Base-by-base conservation (phyloP, 495 filamentous ascomycete species). In the Symbiotaphrina buchneri region DNA sequence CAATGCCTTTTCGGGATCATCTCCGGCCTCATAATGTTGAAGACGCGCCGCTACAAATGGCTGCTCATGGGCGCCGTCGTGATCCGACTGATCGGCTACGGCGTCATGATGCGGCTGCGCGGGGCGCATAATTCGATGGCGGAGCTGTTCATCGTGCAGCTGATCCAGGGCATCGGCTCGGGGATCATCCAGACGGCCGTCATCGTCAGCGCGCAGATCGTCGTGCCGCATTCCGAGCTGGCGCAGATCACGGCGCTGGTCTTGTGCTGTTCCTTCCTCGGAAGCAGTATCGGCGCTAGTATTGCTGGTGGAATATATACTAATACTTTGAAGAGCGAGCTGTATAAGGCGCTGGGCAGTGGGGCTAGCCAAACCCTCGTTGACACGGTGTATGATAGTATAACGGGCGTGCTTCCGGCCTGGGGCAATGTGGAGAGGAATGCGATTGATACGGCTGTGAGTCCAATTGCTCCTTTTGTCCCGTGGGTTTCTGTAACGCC, bases 221-320 rank as follows among this genome's bases (percentile, higher is more conserved):
- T 49, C 0, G 53, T 63, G 4, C 46, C 55, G 1, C 56, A 60
- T 37, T 44, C 46, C 0, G 47, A 60, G 34, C 41, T 60, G 38
- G 52, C 58, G 0, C 58, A 60, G 36, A 53, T 59, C 18, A 60
- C 55, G 3, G 55, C 56, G 4, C 32, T 60, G 30, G 39, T 58
- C 5, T 40, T 59, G 33, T 52, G 53, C 19, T 50, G 47, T 10
- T 43, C 51, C 13, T 58, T 55, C 32, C 34, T 63, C 6, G 58
- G 56, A 2, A 42, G 47, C n/a, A 54, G 53, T 19, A 47, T 60
- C n/a, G 58, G 58, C 5, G 44, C 51, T n/a, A 49, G 49, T 10
- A 54, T 63, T 30, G 54, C 58, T 2, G 56, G 58, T 8, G 58
- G 47, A 2, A 59, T 63, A 13, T 59, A 63, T 38, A 58, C 55